Percentiles rank a stretch among this genome's conserved stretches.
These are phyloP conservation scores for Penicillium vulpinum DNA, from an alignment of 2,329 filamentous ascomycete genomes.

Conservation along the genomic window DNA sequence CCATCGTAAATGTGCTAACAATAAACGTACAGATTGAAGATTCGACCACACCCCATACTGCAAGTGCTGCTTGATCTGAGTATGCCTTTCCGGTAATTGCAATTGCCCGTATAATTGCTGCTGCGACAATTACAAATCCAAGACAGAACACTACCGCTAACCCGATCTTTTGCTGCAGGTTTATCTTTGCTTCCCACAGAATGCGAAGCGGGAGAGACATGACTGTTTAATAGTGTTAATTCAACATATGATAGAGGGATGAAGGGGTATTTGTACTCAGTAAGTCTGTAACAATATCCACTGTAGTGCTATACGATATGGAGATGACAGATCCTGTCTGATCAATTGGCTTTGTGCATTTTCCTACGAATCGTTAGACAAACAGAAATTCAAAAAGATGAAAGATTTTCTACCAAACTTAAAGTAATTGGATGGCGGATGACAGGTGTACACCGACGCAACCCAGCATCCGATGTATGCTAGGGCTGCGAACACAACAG, in stretches of 20 bases:
- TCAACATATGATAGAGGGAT: background rate
- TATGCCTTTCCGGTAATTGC: constrained; percentile 24
- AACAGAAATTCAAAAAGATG: background rate
- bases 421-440: constrained; percentile 21
- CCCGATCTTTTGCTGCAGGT: constrained; percentile 27
- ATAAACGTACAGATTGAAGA: constrained; percentile 17
- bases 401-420: constrained; percentile 8
- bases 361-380: constrained; percentile 8
- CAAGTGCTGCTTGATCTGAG: constrained; percentile 19
- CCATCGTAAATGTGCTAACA: background rate
- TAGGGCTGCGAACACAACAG: constrained; percentile 6
- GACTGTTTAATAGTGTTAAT: constrained; percentile 16
- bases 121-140: constrained; percentile 25
- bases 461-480: constrained; percentile 23
- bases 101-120: constrained; percentile 30
- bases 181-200: constrained; percentile 29
- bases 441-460: constrained; percentile 18
- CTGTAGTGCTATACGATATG: constrained; percentile 22
- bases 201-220: constrained; percentile 33
- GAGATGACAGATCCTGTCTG: constrained; percentile 16
- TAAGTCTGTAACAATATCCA: constrained; percentile 26
- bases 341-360: constrained; percentile 19
- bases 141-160: constrained; percentile 31
- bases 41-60: constrained; percentile 22
- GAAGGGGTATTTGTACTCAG: constrained; percentile 17